Base-by-base conservation (phyloP, 768 basidiomycete genomes). In the Galerina sulciceps region DNA sequence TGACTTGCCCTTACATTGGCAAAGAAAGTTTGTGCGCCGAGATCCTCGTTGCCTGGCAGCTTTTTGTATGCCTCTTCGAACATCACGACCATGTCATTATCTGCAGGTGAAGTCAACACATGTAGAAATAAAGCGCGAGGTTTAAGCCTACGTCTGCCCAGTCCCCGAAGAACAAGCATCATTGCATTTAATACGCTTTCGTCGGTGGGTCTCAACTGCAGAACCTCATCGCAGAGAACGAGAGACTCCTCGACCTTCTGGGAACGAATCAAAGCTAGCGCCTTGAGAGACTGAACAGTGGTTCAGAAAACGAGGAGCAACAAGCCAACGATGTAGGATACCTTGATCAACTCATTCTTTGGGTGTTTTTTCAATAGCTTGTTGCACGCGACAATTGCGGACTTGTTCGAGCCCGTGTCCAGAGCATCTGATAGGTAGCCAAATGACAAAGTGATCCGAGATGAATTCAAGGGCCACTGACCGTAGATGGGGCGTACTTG, bases 401-500 rank as follows among this genome's bases (percentile, higher is more conserved):
- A 87, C 77, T 94, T 94, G 78, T 90, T 91, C 13, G 91, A 91
- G 46, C 89, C 88, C 44, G 85, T 90, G 76, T 94, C 93, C 62
- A 94, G 79, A 45, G 93, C 88, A 81, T 94, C 93, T 94, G 70
- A 3, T 49, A 11, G 23, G 11, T 20, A 18, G 36, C 50, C 8
- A 55, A 35, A 44, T 40, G 58, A 3, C 17, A 34, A 40, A 49
- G 36, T 45, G 51, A 46, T 38, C 46, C n/a, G 38, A 38, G 38
- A 17, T 51, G 36, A 49, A 53, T 55, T 40, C 15, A 42, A 14
- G 11, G 17, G 31, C 34, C 35, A 26, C n/a, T 65, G 53, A 92
- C 92, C 92, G 70, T 94, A 94, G 71, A 94, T 88, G 61, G 89
- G 91, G 61, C 88, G 87, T 71, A 93, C 84, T 76, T 94, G 92